Evolutionary conservation across 371 early-diverging fungal genomes (phyloP).

Genomic region (Thermomucor indicae-seudaticae): DNA sequence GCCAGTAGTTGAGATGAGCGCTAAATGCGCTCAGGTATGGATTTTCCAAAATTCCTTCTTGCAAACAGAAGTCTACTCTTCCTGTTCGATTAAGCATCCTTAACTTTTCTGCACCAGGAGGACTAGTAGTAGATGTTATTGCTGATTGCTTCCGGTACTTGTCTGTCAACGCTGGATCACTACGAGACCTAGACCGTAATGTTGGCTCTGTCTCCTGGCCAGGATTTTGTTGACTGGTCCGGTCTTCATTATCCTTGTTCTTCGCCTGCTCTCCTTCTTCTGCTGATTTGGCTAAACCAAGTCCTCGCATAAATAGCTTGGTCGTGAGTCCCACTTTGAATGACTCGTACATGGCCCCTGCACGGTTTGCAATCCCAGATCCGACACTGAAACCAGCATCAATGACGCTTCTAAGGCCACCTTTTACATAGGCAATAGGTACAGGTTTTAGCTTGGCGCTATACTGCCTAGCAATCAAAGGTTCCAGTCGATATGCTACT

Average conservation of each 20-base stretch:
- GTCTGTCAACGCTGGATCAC: conserved; percentile 15
- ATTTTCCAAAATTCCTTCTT: conserved; percentile 75
- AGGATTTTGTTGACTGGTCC: neutral
- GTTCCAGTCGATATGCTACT: conserved; percentile 71
- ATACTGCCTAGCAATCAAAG: conserved; percentile 55
- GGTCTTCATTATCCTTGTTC: conserved; percentile 1
- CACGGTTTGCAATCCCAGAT: conserved; percentile 63
- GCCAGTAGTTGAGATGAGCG: conserved; percentile 76
- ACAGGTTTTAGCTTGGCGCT: conserved; percentile 58
- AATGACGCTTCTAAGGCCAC: conserved; percentile 70
- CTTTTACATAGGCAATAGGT: conserved; percentile 78
- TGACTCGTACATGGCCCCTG: conserved; percentile 66
- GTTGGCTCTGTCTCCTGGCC: neutral
- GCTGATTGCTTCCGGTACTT: conserved; percentile 4
- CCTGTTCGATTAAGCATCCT: conserved; percentile 57
- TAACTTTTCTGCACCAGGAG: conserved; percentile 36
- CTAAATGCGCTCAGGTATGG: conserved; percentile 72
- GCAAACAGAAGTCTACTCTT: conserved; percentile 70
- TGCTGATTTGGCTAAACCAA: conserved; percentile 34
- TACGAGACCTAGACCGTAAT: conserved; percentile 17
- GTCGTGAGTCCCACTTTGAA: conserved; percentile 54
- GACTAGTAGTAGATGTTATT: neutral
- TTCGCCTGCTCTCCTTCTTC: conserved; percentile 1
- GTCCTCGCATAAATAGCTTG: conserved; percentile 51
- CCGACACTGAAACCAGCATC: conserved; percentile 62